These are phyloP conservation scores for Colletotrichum tofieldiae DNA, from an alignment of 2,329 filamentous ascomycete genomes.

Conservation along the genomic window DNA sequence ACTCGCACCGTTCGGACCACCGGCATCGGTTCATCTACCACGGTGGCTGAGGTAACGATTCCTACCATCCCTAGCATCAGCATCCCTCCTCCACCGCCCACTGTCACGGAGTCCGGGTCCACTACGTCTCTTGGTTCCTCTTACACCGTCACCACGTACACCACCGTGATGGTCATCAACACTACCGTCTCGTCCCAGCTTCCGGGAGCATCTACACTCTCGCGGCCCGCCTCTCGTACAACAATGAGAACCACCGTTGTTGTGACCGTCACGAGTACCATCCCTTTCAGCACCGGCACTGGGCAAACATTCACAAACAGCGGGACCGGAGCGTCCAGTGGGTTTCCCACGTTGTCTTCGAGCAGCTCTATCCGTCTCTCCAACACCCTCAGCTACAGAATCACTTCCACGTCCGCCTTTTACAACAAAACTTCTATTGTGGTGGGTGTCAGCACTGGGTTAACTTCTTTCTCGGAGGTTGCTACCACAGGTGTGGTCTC, in stretches of 20 bases:
- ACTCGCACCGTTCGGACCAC: slow-evolving; percentile 7
- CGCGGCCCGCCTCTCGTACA: slow-evolving; percentile 2
- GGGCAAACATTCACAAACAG: slow-evolving; percentile 14
- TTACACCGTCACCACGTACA: slow-evolving; percentile 27
- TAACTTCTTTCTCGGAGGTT: background rate
- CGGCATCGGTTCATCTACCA: slow-evolving; percentile 7
- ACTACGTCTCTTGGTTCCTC: slow-evolving; percentile 2
- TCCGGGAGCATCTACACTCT: slow-evolving; percentile 6
- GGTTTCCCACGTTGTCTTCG: background rate
- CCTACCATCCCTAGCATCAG: slow-evolving; percentile 27
- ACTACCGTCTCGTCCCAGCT: slow-evolving; percentile 33
- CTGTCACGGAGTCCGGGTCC: background rate
- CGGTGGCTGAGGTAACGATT: background rate
- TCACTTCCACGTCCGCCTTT: slow-evolving; percentile 4
- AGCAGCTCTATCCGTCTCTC: slow-evolving; percentile 34
- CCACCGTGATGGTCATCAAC: slow-evolving; percentile 24
- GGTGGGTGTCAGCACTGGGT: background rate
- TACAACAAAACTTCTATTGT: background rate
- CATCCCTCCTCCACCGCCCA: slow-evolving; percentile 1
- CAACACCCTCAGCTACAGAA: slow-evolving; percentile 28
- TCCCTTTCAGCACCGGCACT: slow-evolving; percentile 22
- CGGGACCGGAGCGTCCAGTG: slow-evolving; percentile 20
- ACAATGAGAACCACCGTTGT: slow-evolving; percentile 28
- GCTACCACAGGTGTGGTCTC: background rate
- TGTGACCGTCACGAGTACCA: slow-evolving; percentile 24